These are phyloP conservation scores for Aurantiochytrium sp. DNA, from an alignment of 108 stramenopile species.

Conservation along the genomic window DNA sequence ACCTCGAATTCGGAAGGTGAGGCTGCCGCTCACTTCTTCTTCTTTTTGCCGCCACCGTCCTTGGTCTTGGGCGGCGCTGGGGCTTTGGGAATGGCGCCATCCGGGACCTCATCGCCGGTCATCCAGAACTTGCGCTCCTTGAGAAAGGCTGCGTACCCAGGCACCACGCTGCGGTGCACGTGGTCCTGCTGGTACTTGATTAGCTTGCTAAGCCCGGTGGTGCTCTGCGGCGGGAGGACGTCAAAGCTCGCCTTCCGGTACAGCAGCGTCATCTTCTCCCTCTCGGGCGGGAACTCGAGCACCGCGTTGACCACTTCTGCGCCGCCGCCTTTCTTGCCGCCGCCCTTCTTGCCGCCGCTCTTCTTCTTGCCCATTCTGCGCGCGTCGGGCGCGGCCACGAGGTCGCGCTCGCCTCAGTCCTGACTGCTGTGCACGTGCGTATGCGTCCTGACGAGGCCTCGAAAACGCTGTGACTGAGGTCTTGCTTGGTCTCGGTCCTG, in stretches of 20 bases:
- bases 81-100: constrained; percentile 19
- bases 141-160: not conserved
- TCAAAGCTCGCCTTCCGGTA: constrained; percentile 22
- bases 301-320: not conserved
- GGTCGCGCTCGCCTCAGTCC: not conserved
- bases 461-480: too few species aligned
- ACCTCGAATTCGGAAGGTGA: too few species aligned
- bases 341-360: not conserved
- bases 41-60: not conserved
- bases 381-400: too few species aligned
- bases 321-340: not conserved
- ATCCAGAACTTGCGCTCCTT: constrained; percentile 26
- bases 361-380: constrained; percentile 31
- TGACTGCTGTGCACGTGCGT: too few species aligned
- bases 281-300: not conserved
- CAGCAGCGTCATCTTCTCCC: not conserved
- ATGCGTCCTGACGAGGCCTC: too few species aligned
- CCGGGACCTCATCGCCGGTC: constrained; percentile 7
- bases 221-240: not conserved
- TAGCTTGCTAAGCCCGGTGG: not conserved
- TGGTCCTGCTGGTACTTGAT: constrained; percentile 24
- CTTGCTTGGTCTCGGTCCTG: too few species aligned
- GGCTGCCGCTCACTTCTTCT: too few species aligned
- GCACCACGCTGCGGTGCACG: not conserved
- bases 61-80: constrained; percentile 2